phyloP scores from a whole-genome alignment of 2,329 filamentous ascomycete genomes.

The Dothidotthia symphoricarpi region DNA sequence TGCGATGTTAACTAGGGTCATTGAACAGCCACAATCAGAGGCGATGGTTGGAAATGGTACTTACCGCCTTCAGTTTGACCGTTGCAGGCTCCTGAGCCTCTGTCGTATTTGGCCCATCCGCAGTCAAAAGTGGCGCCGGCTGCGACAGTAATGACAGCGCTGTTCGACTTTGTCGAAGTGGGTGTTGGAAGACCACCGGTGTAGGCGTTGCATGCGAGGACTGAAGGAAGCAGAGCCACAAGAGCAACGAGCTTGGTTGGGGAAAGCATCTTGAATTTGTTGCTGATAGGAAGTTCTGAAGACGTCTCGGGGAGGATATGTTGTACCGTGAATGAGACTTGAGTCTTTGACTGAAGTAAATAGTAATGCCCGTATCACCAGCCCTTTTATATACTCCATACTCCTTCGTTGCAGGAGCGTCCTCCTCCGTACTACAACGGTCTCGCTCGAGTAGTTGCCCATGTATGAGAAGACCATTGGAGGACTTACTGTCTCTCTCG shows the following conservation, averaged over 20 bases:
- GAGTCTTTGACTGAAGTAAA: too few relatives aligned
- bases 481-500: too few relatives aligned
- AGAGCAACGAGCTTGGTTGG: conserved; percentile 7
- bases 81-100: conserved; percentile 17
- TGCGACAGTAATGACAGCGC: conserved; percentile 15
- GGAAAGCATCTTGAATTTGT: conserved; percentile 4
- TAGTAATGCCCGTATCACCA: too few relatives aligned
- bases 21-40: not conserved
- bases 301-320: not conserved
- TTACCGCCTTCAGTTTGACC: conserved; percentile 14
- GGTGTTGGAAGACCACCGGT: conserved; percentile 14
- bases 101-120: conserved; percentile 17
- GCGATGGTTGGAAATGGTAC: not conserved
- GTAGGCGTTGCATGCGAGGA: conserved; percentile 17
- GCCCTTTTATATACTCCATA: not conserved
- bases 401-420: too few relatives aligned
- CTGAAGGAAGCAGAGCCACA: conserved; percentile 10
- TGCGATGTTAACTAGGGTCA: not conserved
- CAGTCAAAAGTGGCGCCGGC: conserved; percentile 16
- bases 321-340: too few relatives aligned
- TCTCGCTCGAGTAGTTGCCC: not conserved
- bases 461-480: too few relatives aligned
- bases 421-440: not conserved
- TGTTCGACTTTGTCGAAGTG: conserved; percentile 16
- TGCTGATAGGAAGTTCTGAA: not conserved